phyloP scores from a whole-genome alignment of 352 stramenopile species.

The Phytophthora sp. region DNA sequence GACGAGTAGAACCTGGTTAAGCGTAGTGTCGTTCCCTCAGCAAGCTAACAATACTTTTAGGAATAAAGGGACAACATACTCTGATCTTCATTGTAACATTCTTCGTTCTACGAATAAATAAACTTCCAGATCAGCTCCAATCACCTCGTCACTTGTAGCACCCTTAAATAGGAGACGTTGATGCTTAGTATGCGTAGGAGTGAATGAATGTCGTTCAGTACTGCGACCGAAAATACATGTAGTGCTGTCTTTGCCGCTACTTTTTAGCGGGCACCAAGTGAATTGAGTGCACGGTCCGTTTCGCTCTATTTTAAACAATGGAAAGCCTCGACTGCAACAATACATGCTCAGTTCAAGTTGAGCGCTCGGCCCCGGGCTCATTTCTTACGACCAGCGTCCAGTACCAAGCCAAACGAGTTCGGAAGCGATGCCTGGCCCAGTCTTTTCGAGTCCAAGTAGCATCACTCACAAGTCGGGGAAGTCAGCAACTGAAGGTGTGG shows the following conservation, averaged over 20 bases:
- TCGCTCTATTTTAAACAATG: constrained; percentile 26
- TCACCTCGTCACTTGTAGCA: too few relatives aligned
- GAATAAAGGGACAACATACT: too few relatives aligned
- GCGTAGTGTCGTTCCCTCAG: constrained; percentile 1
- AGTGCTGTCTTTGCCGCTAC: background rate
- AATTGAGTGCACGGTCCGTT: constrained; percentile 24
- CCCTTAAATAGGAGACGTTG: too few relatives aligned
- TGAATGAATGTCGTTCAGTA: background rate
- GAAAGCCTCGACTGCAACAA: background rate
- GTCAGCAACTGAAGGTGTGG: background rate
- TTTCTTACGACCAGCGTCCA: constrained; percentile 21
- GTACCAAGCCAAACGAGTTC: background rate
- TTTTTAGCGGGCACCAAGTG: background rate
- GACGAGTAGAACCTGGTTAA: background rate
- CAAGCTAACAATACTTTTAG: too few relatives aligned
- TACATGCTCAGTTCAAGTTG: constrained; percentile 17
- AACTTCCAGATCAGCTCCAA: too few relatives aligned
- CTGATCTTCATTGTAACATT: background rate
- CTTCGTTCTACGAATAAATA: background rate
- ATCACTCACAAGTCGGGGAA: constrained; percentile 8
- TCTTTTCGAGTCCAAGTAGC: constrained; percentile 41
- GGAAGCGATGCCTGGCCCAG: constrained; percentile 29
- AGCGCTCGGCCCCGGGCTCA: background rate
- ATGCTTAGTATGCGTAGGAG: too few relatives aligned
- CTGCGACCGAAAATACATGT: constrained; percentile 21